Evolutionary conservation across 352 stramenopile genomes (phyloP).

Genomic region (Globisporangium spinosum): DNA sequence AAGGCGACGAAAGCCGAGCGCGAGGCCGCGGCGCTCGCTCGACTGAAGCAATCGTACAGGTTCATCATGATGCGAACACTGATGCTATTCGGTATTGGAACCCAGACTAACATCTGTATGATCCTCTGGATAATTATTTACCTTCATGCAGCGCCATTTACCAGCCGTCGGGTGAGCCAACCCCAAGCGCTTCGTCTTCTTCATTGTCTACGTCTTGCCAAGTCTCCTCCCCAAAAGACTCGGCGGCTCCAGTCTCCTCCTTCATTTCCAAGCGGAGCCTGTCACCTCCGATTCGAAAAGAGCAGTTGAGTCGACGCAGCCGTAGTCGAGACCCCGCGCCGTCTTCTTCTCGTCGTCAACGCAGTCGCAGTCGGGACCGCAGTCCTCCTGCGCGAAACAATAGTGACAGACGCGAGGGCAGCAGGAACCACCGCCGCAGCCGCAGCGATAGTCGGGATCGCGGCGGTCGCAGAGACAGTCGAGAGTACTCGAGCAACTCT

Average conservation of each 20-base stretch:
- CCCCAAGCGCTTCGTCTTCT: not conserved
- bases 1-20: constrained; percentile 74
- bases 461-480: constrained; percentile 15
- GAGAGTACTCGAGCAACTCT: constrained; percentile 8
- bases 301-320: constrained; percentile 20
- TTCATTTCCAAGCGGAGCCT: constrained; percentile 15
- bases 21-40: constrained; percentile 75
- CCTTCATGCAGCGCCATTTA: constrained; percentile 40
- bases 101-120: not conserved
- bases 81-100: not conserved
- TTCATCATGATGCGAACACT: constrained; percentile 11
- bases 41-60: constrained; percentile 81
- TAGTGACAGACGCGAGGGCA: constrained; percentile 1
- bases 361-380: constrained; percentile 27
- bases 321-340: constrained; percentile 20
- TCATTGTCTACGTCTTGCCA: not conserved
- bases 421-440: constrained; percentile 14
- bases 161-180: constrained; percentile 20
- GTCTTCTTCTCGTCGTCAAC: constrained; percentile 4
- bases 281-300: constrained; percentile 22
- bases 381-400: constrained; percentile 13
- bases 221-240: not conserved
- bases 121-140: not conserved
- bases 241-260: constrained; percentile 1
- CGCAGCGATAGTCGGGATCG: constrained; percentile 28